phyloP scores from a whole-genome alignment of 2,329 filamentous ascomycete genomes.

The Apiospora marii region DNA sequence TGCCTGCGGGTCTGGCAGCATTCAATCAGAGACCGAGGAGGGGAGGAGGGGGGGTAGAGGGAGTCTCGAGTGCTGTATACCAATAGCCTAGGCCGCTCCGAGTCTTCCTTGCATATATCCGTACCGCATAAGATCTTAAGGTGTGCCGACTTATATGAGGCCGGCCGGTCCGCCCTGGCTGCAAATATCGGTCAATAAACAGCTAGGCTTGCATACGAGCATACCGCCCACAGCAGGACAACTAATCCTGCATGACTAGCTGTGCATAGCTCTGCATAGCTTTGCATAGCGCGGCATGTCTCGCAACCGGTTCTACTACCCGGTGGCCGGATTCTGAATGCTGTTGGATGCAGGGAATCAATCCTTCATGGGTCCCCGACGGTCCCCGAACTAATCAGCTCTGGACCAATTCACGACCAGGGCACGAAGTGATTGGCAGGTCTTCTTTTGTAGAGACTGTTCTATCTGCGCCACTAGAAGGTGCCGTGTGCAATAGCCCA shows the following conservation, averaged over 20 bases:
- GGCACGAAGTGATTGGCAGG: too few relatives aligned
- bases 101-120: not conserved
- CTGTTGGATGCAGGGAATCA: not conserved
- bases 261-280: slow-evolving; percentile 4
- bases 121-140: slow-evolving; percentile 11
- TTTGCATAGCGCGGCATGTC: not conserved
- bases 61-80: not conserved
- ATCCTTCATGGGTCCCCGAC: not conserved
- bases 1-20: not conserved
- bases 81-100: not conserved
- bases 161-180: slow-evolving; percentile 9
- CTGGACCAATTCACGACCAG: not conserved
- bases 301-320: not conserved
- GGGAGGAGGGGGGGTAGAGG: not conserved
- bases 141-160: slow-evolving; percentile 6
- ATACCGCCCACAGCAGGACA: not conserved
- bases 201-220: slow-evolving; percentile 1
- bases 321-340: not conserved
- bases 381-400: not conserved
- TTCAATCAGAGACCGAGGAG: slow-evolving; percentile 1
- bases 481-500: not conserved
- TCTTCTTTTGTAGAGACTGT: not conserved
- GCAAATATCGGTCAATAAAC: slow-evolving; percentile 9
- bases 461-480: not conserved
- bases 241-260: slow-evolving; percentile 11